These are phyloP conservation scores for Thermoascus crustaceus DNA, from an alignment of 2,329 filamentous ascomycete species.

Conservation along the genomic window DNA sequence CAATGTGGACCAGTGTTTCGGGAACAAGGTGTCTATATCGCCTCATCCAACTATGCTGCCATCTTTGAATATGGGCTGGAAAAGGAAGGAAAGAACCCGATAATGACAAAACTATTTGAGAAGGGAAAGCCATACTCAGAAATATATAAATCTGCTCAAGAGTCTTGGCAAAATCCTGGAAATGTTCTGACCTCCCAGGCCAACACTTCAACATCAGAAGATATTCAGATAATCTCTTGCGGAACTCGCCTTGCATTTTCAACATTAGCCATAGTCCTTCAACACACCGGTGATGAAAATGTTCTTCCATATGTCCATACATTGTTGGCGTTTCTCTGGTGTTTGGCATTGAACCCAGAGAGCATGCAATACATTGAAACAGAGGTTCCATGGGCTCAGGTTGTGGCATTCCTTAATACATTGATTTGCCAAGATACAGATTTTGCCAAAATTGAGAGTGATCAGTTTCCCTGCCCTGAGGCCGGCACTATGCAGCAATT, in stretches of 20 bases:
- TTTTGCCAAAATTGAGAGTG: constrained; percentile 27
- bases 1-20: constrained; percentile 41
- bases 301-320: constrained; percentile 49
- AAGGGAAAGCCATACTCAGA: constrained; percentile 9
- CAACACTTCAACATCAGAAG: background rate
- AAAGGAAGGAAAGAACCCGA: too few species aligned
- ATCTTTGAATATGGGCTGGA: constrained; percentile 48
- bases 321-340: constrained; percentile 46
- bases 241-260: constrained; percentile 35
- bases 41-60: constrained; percentile 47
- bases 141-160: constrained; percentile 13
- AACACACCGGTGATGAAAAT: constrained; percentile 43
- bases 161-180: constrained; percentile 13
- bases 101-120: constrained; percentile 21
- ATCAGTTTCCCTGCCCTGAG: constrained; percentile 36
- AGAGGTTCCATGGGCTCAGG: constrained; percentile 43
- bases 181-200: constrained; percentile 2
- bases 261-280: constrained; percentile 37
- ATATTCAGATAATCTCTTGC: constrained; percentile 24
- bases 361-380: constrained; percentile 33
- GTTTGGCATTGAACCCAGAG: constrained; percentile 28
- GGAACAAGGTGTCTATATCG: constrained; percentile 48
- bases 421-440: constrained; percentile 35
- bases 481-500: constrained; percentile 39
- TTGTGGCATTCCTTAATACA: constrained; percentile 47